phyloP scores from a whole-genome alignment of 2,329 filamentous ascomycete genomes.

The Exutisphaerella laricina region DNA sequence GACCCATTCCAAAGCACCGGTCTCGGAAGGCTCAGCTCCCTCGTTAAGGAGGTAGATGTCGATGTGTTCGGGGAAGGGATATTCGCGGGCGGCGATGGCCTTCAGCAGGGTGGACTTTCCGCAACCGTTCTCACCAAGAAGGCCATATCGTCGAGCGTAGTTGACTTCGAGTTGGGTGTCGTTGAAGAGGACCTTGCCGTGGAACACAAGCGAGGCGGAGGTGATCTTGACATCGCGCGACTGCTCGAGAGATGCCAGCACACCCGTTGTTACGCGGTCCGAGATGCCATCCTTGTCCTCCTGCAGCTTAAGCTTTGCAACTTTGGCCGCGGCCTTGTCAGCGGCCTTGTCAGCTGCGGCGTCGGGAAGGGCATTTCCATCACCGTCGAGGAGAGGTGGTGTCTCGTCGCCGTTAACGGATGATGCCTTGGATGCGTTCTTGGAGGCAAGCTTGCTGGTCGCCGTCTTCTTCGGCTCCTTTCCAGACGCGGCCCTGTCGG shows the following conservation, averaged over 20 bases:
- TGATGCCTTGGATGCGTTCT: constrained; percentile 56
- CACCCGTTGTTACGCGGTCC: constrained; percentile 96
- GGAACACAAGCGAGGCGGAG: constrained; percentile 89
- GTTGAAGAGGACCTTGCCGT: constrained; percentile 91
- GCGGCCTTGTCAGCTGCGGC: constrained; percentile 43
- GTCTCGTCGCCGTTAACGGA: constrained; percentile 66
- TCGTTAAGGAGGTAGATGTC: constrained; percentile 99
- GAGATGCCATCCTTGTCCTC: constrained; percentile 95
- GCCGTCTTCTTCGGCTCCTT: constrained; percentile 70
- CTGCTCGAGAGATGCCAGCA: constrained; percentile 74
- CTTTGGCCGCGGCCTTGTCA: constrained; percentile 66
- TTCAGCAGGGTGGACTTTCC: constrained; percentile 98
- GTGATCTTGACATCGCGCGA: constrained; percentile 97
- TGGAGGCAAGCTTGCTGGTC: constrained; percentile 63
- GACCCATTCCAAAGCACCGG: constrained; percentile 95
- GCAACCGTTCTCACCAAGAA: constrained; percentile 97
- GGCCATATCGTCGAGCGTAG: constrained; percentile 86
- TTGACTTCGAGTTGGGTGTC: constrained; percentile 91
- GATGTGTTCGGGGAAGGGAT: constrained; percentile 89
- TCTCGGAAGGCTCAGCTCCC: constrained; percentile 80
- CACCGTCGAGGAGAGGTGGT: constrained; percentile 56
- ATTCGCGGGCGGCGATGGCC: constrained; percentile 88
- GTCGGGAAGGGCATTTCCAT: constrained; percentile 40
- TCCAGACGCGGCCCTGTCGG: constrained; percentile 61
- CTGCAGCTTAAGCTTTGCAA: constrained; percentile 84